Evolutionary conservation across 345 rosid genomes (phyloP).

Genomic region (Hibiscus trionum): DNA sequence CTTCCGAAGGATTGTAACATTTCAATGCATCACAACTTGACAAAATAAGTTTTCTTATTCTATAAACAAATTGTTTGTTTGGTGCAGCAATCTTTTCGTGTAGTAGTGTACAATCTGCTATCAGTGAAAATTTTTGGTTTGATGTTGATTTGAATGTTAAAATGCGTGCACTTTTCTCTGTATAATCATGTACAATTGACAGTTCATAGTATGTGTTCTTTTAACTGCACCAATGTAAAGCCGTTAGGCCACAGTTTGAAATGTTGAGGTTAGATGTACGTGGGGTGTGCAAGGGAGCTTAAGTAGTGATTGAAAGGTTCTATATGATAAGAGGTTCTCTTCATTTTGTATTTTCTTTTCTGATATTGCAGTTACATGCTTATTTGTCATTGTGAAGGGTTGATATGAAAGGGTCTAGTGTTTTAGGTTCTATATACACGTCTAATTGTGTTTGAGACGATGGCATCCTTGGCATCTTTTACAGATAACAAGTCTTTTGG

Average conservation of each 20-base stretch:
- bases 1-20: background rate
- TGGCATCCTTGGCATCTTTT: slow-evolving; percentile 13
- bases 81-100: background rate
- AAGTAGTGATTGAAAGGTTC: background rate
- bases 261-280: background rate
- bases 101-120: background rate
- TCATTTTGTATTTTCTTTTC: background rate
- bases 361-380: background rate
- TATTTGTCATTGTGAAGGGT: background rate
- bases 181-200: background rate
- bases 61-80: background rate
- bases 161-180: background rate
- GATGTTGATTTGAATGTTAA: slow-evolving; percentile 27
- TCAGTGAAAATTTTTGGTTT: background rate
- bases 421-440: background rate
- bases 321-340: slow-evolving; percentile 1
- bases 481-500: slow-evolving; percentile 88
- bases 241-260: background rate
- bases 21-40: background rate
- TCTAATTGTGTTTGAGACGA: slow-evolving; percentile 2
- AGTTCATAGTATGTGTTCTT: background rate
- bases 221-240: background rate
- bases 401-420: background rate
- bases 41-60: background rate
- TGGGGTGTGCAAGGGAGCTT: background rate